These are phyloP conservation scores for Besnoitia besnoiti DNA, from an alignment of 169 alveolate genomes.

Conservation along the genomic window DNA sequence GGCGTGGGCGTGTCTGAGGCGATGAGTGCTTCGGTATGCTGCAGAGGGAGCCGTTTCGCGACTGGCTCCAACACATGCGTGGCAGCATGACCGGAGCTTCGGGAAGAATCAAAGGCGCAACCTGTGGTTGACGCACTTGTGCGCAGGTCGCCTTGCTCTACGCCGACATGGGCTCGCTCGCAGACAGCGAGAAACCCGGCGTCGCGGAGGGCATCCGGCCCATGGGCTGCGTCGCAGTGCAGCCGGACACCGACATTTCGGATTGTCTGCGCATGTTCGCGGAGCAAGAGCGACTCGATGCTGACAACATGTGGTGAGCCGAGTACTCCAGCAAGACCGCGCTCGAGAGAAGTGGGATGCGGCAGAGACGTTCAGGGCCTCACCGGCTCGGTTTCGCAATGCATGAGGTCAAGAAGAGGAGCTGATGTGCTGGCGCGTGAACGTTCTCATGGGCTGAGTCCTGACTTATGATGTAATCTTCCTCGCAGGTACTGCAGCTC, in stretches of 20 bases:
- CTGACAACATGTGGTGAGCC: constrained; percentile 85
- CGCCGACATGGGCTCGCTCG: constrained; percentile 1
- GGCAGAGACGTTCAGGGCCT: neutral
- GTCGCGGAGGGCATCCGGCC: neutral
- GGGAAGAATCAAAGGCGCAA: neutral
- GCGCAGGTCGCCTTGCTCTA: neutral
- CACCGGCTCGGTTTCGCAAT: neutral
- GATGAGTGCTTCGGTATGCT: neutral
- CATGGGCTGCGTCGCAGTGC: constrained; percentile 27
- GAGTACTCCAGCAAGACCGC: neutral
- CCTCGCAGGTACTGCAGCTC: constrained; percentile 80
- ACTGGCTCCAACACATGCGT: neutral
- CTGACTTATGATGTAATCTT: neutral
- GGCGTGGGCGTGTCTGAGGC: neutral
- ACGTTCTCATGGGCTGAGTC: too few species aligned
- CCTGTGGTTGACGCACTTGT: neutral
- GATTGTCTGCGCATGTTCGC: constrained; percentile 84
- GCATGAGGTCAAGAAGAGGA: neutral
- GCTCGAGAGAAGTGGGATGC: too few species aligned
- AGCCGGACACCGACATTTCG: constrained; percentile 38
- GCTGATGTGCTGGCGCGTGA: neutral
- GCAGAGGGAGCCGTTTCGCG: neutral
- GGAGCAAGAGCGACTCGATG: constrained; percentile 84
- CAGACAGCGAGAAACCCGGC: constrained; percentile 4
- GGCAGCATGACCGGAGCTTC: constrained; percentile 39